Evolutionary conservation across 441 rosid genomes (phyloP).

Genomic region (Pelargonium australe): DNA sequence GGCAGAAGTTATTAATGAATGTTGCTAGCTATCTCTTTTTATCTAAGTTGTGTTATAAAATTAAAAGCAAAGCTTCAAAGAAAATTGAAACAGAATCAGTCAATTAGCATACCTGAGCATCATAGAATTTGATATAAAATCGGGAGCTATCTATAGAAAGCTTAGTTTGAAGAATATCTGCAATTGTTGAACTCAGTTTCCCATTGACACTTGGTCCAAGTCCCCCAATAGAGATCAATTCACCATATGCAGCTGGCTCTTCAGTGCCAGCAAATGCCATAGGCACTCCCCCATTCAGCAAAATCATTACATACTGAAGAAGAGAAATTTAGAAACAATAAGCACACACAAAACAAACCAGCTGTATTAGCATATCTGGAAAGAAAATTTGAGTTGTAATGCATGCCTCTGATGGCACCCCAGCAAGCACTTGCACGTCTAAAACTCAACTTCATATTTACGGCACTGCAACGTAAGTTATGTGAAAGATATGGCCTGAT

Average conservation of each 20-base stretch:
- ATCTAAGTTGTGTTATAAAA: not conserved
- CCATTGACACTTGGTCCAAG: conserved; percentile 65
- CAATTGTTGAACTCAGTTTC: conserved; percentile 63
- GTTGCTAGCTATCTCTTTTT: not conserved
- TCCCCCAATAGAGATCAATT: conserved; percentile 75
- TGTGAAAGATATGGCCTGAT: not conserved
- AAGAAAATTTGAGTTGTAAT: not conserved
- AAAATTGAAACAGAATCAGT: conserved; percentile 1
- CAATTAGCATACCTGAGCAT: conserved; percentile 46
- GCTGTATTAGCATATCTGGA: not conserved
- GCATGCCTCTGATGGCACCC: not conserved
- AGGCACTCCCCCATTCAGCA: conserved; percentile 74
- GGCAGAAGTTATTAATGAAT: not conserved
- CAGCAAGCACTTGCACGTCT: not conserved
- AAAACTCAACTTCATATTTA: not conserved
- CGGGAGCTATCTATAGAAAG: conserved; percentile 80
- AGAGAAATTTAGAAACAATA: not conserved
- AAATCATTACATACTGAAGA: conserved; percentile 77
- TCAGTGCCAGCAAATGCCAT: conserved; percentile 81
- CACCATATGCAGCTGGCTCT: conserved; percentile 84
- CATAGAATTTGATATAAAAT: conserved; percentile 80
- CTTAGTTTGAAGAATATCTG: conserved; percentile 78
- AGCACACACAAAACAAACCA: not conserved
- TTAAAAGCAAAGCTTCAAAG: not conserved
- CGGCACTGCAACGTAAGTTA: not conserved